phyloP scores from a whole-genome alignment of 169 alveolate species.

The Cryptosporidium baileyi region DNA sequence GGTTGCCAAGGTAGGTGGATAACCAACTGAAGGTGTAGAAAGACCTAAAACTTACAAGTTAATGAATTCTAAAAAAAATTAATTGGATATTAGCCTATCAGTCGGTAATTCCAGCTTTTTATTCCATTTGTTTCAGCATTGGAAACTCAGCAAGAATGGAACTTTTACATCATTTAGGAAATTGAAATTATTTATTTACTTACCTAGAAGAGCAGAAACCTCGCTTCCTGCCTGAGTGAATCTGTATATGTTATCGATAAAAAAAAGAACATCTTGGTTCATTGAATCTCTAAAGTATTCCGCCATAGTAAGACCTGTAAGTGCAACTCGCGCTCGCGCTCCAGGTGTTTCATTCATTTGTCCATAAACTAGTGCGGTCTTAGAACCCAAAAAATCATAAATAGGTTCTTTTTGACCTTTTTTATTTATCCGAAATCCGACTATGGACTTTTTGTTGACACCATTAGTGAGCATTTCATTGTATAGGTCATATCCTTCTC shows the following conservation, averaged over 20 bases:
- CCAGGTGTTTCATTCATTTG: slow-evolving; percentile 99
- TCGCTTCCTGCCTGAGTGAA: slow-evolving; percentile 97
- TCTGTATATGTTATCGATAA: slow-evolving; percentile 96
- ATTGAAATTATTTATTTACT: neutral
- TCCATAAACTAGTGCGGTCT: slow-evolving; percentile 97
- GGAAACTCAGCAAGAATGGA: neutral
- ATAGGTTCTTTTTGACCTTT: slow-evolving; percentile 6
- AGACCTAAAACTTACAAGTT: slow-evolving; percentile 81
- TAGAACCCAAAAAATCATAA: slow-evolving; percentile 89
- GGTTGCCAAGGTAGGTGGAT: slow-evolving; percentile 98
- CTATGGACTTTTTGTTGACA: slow-evolving; percentile 75
- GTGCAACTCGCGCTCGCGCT: slow-evolving; percentile 98
- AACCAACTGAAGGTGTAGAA: slow-evolving; percentile 97
- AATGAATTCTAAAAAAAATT: neutral
- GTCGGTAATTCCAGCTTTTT: slow-evolving; percentile 70
- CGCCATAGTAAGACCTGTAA: slow-evolving; percentile 97
- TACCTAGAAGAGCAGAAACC: slow-evolving; percentile 92
- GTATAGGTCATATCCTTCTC: slow-evolving; percentile 98
- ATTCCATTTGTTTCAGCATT: slow-evolving; percentile 62
- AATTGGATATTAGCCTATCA: neutral
- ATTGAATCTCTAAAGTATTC: slow-evolving; percentile 98
- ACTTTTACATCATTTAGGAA: slow-evolving; percentile 18
- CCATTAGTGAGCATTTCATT: slow-evolving; percentile 95
- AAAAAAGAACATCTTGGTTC: slow-evolving; percentile 94
- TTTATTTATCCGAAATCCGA: neutral